A percentile compares a stretch with the other conserved stretches of the same genome.
Conservation (phyloP, 2,329 filamentous ascomycete genomes). For the Ophiostoma sp. region DNA sequence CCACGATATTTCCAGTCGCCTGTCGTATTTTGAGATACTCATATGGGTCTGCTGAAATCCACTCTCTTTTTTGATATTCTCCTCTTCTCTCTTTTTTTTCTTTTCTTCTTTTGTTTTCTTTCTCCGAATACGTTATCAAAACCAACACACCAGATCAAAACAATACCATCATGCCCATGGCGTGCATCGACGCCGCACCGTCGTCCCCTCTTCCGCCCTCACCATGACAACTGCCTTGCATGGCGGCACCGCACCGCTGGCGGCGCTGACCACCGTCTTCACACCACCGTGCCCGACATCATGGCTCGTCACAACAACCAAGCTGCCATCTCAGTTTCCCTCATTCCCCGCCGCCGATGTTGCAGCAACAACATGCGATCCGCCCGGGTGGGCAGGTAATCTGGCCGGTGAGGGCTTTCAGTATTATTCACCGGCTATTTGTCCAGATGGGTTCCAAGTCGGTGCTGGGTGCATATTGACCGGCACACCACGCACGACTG, state of each 20-base stretch:
- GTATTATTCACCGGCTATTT: constrained; percentile 45
- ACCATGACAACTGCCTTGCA: constrained; percentile 31
- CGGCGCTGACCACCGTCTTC: constrained; percentile 45
- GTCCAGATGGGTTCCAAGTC: constrained; percentile 41
- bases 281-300: constrained; percentile 42
- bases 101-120: background rate
- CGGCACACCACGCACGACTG: constrained; percentile 20
- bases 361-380: constrained; percentile 34
- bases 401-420: constrained; percentile 40
- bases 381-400: constrained; percentile 41
- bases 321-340: constrained; percentile 44
- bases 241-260: constrained; percentile 38
- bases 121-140: background rate
- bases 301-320: constrained; percentile 45
- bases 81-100: background rate
- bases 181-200: background rate
- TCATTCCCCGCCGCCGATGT: constrained; percentile 33
- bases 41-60: background rate
- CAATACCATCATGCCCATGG: background rate
- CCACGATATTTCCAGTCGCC: background rate
- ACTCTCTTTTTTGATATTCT: background rate
- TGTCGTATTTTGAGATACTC: background rate
- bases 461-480: constrained; percentile 36
- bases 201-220: background rate
- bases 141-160: background rate